Base-by-base conservation (phyloP, 495 filamentous ascomycete species). In the Penicillium samsonianum region DNA sequence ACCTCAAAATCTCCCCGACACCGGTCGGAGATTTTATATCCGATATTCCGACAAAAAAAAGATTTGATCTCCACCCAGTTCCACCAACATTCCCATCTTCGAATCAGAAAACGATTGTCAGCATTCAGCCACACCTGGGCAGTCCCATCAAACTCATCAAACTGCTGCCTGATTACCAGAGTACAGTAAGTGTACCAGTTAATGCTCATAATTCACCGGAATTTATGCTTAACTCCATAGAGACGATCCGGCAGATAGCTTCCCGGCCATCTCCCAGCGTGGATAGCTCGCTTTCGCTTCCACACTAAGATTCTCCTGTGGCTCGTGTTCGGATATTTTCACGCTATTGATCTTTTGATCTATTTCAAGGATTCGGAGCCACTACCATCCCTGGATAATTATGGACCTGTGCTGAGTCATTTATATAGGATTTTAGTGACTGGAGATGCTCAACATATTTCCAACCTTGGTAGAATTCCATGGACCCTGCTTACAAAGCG, bases 111-210 rank as follows among this genome's bases (percentile, higher is more conserved):
- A 10, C 4, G 4, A 23, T 7, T 11, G 2, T 11, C n/a, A 10
- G 30, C 28, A 45, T 57, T 59, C 64, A 61, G 57, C 57, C 64
- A 66, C 64, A 63, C 40, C 10, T 38, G n/a, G n/a, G n/a, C n/a
- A n/a, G n/a, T n/a, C n/a, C n/a, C n/a, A n/a, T n/a, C n/a, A n/a
- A n/a, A n/a, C n/a, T 19, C 19, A 42, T 26, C 33, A 50, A 44
- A 26, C 44, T 60, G 58, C 38, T 50, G 51, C 45, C 51, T 55
- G 44, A n/a, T 49, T 38, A 45, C 30, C 19, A 40, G 28, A 53
- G 4, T 16, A 31, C 50, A 9, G 25, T 23, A 25, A 50, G 50
- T 53, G 57, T 58, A 60, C 60, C 54, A 59, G 49, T 50, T 40
- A 35, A 37, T 37, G 33, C n/a, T 38, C 35, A 9, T 4, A n/a